A percentile compares a stretch with the other conserved stretches of the same genome.
Conservation (phyloP, 495 filamentous ascomycete genomes). For the Physcia stellaris region DNA sequence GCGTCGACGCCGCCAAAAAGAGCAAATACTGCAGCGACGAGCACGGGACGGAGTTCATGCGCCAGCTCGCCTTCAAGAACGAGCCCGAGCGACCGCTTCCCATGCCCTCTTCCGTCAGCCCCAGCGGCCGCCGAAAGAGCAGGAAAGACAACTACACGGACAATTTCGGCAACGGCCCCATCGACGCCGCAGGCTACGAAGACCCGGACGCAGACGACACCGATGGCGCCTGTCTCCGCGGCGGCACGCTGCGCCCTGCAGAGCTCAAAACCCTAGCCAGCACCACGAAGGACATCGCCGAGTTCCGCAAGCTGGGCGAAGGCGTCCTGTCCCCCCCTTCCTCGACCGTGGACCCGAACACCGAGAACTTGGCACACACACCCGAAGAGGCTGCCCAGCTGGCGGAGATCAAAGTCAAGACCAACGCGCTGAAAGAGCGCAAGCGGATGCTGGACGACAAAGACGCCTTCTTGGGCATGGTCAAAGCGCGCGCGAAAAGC, state of each 20-base stretch:
- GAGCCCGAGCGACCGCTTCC: constrained; percentile 4
- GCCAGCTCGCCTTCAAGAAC: constrained; percentile 20
- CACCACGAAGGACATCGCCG: constrained; percentile 30
- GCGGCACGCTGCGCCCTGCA: constrained; percentile 40
- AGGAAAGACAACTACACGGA: constrained; percentile 6
- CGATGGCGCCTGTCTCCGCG: constrained; percentile 18
- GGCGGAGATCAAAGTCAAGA: constrained; percentile 27
- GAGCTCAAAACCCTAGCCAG: constrained; percentile 43
- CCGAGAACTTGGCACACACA: constrained; percentile 40
- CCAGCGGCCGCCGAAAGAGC: neutral
- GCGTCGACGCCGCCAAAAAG: constrained; percentile 28
- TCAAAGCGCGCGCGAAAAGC: constrained; percentile 29
- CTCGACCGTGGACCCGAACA: constrained; percentile 48
- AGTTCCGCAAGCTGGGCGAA: constrained; percentile 46
- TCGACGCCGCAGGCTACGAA: neutral
- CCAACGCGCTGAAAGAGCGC: constrained; percentile 25
- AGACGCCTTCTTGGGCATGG: constrained; percentile 29
- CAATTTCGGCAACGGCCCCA: constrained; percentile 2
- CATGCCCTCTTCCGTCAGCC: neutral
- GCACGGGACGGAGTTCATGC: constrained; percentile 47
- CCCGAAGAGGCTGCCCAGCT: constrained; percentile 28
- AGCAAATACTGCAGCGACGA: constrained; percentile 63
- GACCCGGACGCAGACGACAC: constrained; percentile 13
- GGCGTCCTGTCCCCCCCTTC: constrained; percentile 29
- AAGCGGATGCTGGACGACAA: constrained; percentile 31